Percentiles rank a stretch among this genome's conserved stretches.
Conservation (phyloP, 306 rosid species). For the Pueraria montana region DNA sequence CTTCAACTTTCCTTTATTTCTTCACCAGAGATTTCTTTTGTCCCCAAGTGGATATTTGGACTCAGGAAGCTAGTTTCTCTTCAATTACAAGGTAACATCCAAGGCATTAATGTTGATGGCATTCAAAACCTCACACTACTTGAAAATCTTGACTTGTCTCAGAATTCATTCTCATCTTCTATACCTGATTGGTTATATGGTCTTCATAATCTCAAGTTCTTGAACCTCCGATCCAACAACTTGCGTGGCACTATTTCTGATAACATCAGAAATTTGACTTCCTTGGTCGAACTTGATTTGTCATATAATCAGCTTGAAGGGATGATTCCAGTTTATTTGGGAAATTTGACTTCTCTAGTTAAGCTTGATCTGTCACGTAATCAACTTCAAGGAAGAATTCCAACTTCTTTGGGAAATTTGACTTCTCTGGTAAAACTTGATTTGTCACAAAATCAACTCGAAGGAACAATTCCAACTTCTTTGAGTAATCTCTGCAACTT, state of each 20-base stretch:
- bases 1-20: background rate
- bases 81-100: no score
- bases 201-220: no score
- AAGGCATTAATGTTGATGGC: no score
- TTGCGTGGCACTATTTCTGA: no score
- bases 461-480: conserved; percentile 15
- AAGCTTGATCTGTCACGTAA: background rate
- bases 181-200: no score
- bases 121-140: no score
- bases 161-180: no score
- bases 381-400: background rate
- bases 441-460: background rate
- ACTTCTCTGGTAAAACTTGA: conserved; percentile 28
- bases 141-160: no score
- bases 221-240: no score
- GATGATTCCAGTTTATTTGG: background rate
- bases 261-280: no score
- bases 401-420: background rate
- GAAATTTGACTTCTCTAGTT: background rate
- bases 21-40: background rate
- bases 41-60: background rate
- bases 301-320: background rate
- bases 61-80: no score
- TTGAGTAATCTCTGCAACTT: conserved; percentile 37
- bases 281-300: background rate